Base-by-base conservation (phyloP, 1,284 basidiomycete genomes). In the Rhodotorula sp. region DNA sequence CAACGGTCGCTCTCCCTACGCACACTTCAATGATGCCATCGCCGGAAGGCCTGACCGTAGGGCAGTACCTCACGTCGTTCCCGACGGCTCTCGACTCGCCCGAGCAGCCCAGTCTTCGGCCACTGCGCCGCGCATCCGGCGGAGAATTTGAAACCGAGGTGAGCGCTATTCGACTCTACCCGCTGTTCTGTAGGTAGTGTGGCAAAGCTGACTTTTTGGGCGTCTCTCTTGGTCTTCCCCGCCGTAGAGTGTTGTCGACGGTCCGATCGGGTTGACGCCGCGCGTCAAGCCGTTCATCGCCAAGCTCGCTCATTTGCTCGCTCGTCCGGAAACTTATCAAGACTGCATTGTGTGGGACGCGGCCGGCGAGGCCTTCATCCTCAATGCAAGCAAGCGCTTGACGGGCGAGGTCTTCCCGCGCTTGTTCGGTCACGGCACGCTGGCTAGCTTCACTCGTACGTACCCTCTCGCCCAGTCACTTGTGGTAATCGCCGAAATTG, bases 361-460 rank as follows among this genome's bases (percentile, higher is more conserved):
- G 8, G 14, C 45, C n/a, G 73, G 73, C 30, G 53, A 65, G 12
- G 48, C 70, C 8, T 68, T 75, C 59, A 62, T 75, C 29, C 55
- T 75, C n/a, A 66, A 59, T 20, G 64, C 68, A 55, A 46, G 60
- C 12, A 53, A 64, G 33, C 59, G 67, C 3, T 56, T 75, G 61
- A 22, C 45, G 0, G 22, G 33, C 22, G 64, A 68, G 17, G 71
- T 75, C 4, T 45, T 75, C 17, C 68, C 68, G 29, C 37, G 45
- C 10, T 20, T 66, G 0, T 75, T 72, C 12, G 49, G 62, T 12
- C 73, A 75, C 26, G 10, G 26, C 5, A 72, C 72, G 44, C 30
- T 66, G 10, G 64, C 67, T 8, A 63, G 60, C 48, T 75, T 75
- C 51, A 73, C 73, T 10, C 70, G 73, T 73, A 1, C 44, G 73